A percentile compares a stretch with the other conserved stretches of the same genome.
phyloP scores from a whole-genome alignment of 345 rosid genomes.

The Eucalyptus fibrosa region DNA sequence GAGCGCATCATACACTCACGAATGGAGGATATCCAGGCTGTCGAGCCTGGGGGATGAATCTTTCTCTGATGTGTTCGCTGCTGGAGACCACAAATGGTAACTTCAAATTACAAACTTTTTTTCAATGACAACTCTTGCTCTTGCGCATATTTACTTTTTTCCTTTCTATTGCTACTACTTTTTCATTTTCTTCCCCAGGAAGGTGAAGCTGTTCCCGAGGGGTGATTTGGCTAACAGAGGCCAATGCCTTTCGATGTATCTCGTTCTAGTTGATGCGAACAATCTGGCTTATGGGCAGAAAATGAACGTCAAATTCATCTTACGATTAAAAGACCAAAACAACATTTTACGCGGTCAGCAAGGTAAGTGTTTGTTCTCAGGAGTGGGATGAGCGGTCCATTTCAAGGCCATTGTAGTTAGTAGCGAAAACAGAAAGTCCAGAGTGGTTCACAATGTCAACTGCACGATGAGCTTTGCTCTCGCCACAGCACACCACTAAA shows the following conservation, averaged over 20 bases:
- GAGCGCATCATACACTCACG: neutral
- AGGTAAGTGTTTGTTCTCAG: neutral
- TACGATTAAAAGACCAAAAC: neutral
- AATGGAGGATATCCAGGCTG: neutral
- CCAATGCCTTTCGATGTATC: neutral
- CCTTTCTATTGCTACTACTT: neutral
- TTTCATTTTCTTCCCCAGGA: neutral
- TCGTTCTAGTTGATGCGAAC: neutral
- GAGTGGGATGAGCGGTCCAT: neutral
- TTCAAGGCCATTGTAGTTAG: neutral
- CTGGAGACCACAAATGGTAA: neutral
- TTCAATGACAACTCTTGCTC: neutral
- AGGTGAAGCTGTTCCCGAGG: neutral
- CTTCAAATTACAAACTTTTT: neutral
- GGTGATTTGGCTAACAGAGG: neutral
- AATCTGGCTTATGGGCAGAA: neutral
- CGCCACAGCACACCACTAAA: neutral
- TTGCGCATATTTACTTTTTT: neutral
- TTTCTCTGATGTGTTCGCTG: neutral
- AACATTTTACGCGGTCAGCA: rapidly evolving
- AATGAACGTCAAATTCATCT: neutral
- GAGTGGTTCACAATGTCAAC: neutral
- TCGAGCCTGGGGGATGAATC: neutral
- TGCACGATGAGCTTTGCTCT: neutral
- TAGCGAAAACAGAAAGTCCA: neutral